Conservation (phyloP, 257 asterid species). For the Misopates orontium region DNA sequence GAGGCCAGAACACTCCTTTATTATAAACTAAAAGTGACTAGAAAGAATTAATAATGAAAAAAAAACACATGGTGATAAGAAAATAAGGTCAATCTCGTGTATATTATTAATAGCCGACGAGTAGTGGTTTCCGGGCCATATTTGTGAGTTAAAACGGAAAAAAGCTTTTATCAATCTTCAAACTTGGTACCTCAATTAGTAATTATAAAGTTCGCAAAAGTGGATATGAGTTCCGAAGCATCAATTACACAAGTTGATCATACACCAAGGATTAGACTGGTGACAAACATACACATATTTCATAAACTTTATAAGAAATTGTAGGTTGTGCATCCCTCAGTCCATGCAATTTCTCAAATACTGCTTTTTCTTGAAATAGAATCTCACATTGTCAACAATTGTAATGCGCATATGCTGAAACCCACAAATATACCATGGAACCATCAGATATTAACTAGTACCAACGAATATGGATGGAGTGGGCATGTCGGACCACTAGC, state of each 20-base stretch:
- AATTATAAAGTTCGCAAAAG: too few relatives aligned
- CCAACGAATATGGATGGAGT: too few relatives aligned
- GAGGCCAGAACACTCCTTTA: background rate
- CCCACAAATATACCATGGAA: too few relatives aligned
- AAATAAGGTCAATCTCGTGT: background rate
- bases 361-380: background rate
- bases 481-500: background rate
- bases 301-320: background rate
- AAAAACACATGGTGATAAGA: background rate
- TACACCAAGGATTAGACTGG: background rate
- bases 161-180: too few relatives aligned
- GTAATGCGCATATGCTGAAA: background rate
- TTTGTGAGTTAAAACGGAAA: too few relatives aligned
- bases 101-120: background rate
- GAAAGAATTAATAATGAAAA: background rate
- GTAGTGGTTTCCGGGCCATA: too few relatives aligned
- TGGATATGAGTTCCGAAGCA: background rate
- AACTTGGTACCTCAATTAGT: too few relatives aligned
- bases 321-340: background rate
- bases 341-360: background rate
- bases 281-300: background rate
- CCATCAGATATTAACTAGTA: too few relatives aligned
- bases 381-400: background rate
- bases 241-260: constrained; percentile 1
- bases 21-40: background rate